phyloP scores from a whole-genome alignment of 192 early-diverging fungal species.

The Haplosporangium gracile region DNA sequence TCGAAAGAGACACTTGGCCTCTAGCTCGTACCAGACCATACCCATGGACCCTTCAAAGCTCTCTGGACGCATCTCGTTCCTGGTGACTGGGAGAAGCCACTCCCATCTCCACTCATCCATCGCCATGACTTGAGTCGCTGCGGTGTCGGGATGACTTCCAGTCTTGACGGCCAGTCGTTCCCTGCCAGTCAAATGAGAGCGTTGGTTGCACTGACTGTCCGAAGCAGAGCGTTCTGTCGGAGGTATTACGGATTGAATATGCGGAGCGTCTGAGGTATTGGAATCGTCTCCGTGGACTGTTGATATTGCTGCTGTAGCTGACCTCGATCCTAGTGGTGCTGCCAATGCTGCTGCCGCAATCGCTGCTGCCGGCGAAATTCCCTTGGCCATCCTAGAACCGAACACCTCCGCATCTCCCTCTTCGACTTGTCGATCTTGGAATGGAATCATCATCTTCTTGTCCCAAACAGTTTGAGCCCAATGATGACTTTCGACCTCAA shows the following conservation, averaged over 20 bases:
- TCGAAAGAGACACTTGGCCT: constrained; percentile 48
- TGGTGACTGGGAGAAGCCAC: constrained; percentile 42
- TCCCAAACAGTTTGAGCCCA: constrained; percentile 47
- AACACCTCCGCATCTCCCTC: constrained; percentile 5
- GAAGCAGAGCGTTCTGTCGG: not conserved
- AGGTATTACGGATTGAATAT: not conserved
- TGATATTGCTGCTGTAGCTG: not conserved
- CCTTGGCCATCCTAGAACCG: not conserved
- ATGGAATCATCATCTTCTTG: constrained; percentile 30
- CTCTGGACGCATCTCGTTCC: constrained; percentile 32
- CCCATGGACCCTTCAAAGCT: constrained; percentile 48
- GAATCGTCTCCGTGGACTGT: not conserved
- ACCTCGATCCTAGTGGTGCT: not conserved
- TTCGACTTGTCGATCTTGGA: constrained; percentile 27
- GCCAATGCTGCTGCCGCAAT: not conserved
- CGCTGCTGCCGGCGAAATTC: constrained; percentile 7
- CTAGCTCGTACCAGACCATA: constrained; percentile 48
- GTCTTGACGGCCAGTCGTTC: not conserved
- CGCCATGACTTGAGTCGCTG: not conserved
- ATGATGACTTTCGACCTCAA: constrained; percentile 36
- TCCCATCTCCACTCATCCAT: constrained; percentile 52
- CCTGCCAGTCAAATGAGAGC: not conserved
- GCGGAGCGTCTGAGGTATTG: not conserved
- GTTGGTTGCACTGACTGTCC: not conserved
- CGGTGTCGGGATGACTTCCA: not conserved